Conservation (phyloP, 2,329 filamentous ascomycete species). For the Piedraia hortae region DNA sequence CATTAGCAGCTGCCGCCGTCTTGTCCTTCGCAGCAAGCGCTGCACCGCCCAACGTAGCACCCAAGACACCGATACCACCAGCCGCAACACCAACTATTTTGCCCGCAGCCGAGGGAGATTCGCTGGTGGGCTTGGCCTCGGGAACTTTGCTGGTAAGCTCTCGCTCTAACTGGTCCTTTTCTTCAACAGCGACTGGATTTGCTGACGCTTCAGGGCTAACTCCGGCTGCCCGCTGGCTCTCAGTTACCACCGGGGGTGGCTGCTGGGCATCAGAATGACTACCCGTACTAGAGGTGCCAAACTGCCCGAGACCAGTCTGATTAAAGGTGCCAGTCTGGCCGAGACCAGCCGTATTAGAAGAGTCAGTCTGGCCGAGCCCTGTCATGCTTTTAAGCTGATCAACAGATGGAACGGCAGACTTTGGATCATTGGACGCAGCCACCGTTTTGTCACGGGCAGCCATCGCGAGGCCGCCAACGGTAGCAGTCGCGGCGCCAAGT, state of each 20-base stretch:
- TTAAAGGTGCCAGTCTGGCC: too few species aligned
- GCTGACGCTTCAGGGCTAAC: slow-evolving; percentile 42
- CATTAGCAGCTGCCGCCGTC: slow-evolving; percentile 16
- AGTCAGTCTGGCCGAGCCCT: not conserved
- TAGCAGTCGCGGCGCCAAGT: slow-evolving; percentile 1
- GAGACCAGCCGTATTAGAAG: too few species aligned
- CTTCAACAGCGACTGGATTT: slow-evolving; percentile 39
- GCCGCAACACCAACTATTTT: too few species aligned
- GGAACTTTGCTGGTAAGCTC: slow-evolving; percentile 39
- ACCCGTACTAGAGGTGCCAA: too few species aligned
- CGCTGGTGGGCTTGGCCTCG: slow-evolving; percentile 16
- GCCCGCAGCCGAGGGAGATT: too few species aligned
- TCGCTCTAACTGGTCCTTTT: slow-evolving; percentile 47
- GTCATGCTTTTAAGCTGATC: not conserved
- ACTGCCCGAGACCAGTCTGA: too few species aligned
- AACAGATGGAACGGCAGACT: too few species aligned
- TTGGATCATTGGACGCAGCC: too few species aligned
- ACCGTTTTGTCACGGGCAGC: not conserved
- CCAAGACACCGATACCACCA: not conserved
- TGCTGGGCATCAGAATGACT: too few species aligned
- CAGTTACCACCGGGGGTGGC: slow-evolving; percentile 36
- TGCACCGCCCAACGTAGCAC: not conserved
- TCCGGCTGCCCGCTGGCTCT: slow-evolving; percentile 31
- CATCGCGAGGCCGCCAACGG: not conserved
- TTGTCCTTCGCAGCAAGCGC: slow-evolving; percentile 7